These are phyloP conservation scores for Termitomyces bulborhizus DNA, from an alignment of 768 basidiomycete genomes.

Conservation along the genomic window DNA sequence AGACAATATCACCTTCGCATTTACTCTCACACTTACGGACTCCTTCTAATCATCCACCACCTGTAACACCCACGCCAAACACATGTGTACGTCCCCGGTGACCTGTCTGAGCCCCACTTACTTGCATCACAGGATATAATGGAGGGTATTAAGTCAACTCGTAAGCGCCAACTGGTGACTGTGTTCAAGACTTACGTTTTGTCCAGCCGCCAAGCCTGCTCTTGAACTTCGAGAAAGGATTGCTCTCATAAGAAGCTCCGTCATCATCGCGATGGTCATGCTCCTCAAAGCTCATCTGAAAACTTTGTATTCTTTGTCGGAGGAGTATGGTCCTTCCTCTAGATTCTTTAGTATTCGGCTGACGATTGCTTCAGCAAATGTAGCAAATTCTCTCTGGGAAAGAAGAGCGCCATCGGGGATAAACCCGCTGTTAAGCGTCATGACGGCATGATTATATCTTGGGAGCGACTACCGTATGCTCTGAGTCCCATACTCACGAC, in stretches of 20 bases:
- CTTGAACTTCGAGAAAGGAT: conserved; percentile 15
- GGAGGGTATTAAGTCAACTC: conserved; percentile 11
- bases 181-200: neutral
- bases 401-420: conserved; percentile 89
- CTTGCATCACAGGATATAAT: conserved; percentile 12
- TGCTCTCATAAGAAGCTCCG: conserved; percentile 55
- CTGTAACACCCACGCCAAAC: conserved; percentile 5
- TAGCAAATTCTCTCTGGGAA: conserved; percentile 76
- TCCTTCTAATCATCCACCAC: conserved; percentile 11
- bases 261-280: conserved; percentile 81
- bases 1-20: conserved; percentile 64
- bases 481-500: conserved; percentile 50
- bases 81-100: conserved; percentile 3
- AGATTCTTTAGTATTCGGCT: neutral
- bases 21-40: conserved; percentile 56
- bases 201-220: conserved; percentile 1
- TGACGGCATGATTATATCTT: conserved; percentile 56
- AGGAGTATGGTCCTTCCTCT: conserved; percentile 61
- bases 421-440: conserved; percentile 63
- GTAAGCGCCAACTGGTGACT: neutral
- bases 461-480: conserved; percentile 72
- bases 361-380: conserved; percentile 63
- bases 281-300: conserved; percentile 86
- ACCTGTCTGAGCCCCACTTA: neutral
- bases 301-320: conserved; percentile 73